Conservation (phyloP, 306 rosid genomes). For the Lathyrus sativus region DNA sequence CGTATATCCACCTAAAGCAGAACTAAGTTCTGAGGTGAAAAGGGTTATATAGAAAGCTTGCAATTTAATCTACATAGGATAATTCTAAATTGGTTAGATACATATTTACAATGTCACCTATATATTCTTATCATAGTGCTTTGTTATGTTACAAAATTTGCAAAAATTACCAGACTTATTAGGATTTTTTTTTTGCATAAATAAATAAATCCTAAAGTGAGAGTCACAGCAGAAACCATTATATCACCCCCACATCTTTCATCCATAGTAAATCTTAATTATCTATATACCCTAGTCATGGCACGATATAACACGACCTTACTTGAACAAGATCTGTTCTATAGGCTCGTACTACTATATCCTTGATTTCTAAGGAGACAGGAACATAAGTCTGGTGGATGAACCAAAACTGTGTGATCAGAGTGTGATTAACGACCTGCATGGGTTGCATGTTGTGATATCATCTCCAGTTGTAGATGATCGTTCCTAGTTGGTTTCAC, state of each 20-base stretch:
- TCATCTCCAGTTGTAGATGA: neutral
- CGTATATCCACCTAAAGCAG: no score
- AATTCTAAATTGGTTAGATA: no score
- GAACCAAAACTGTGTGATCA: constrained; percentile 6
- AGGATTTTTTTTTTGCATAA: neutral
- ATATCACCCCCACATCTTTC: neutral
- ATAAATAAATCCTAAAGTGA: neutral
- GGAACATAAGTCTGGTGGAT: constrained; percentile 29
- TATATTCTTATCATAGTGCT: neutral
- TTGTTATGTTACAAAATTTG: neutral
- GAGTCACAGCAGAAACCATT: neutral
- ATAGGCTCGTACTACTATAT: constrained; percentile 24
- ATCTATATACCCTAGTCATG: neutral
- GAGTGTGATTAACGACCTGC: constrained; percentile 23
- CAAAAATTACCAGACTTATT: neutral
- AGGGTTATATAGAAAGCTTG: no score
- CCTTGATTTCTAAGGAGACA: constrained; percentile 29
- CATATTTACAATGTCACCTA: no score
- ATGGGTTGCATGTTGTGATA: fast-evolving
- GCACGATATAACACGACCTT: neutral
- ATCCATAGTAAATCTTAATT: fast-evolving
- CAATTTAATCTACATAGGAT: no score
- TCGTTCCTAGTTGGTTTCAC: neutral
- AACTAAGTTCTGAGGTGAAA: no score
- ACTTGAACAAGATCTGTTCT: constrained; percentile 29